Conservation (phyloP, 345 rosid species). For the Rubroshorea leprosula region DNA sequence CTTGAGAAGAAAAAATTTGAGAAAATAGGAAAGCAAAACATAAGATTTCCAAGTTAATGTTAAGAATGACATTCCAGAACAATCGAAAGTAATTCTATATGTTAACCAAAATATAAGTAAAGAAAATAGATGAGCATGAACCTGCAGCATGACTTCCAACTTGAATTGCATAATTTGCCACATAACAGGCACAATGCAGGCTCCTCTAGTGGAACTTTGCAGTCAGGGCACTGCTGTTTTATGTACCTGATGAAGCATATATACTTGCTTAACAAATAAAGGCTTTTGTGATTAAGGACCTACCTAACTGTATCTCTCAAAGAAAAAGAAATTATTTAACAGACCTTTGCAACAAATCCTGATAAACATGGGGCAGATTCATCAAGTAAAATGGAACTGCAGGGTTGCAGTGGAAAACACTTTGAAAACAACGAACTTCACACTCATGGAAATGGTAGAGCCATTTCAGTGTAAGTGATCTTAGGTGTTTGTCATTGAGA, state of each 20-base stretch:
- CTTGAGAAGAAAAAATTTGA: constrained; percentile 32
- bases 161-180: constrained; percentile 80
- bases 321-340: constrained; percentile 16
- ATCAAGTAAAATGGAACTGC: constrained; percentile 77
- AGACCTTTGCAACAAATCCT: constrained; percentile 82
- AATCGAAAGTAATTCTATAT: not conserved
- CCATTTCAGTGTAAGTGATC: constrained; percentile 53
- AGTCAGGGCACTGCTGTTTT: constrained; percentile 59
- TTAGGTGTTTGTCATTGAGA: constrained; percentile 45
- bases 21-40: constrained; percentile 1
- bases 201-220: constrained; percentile 46
- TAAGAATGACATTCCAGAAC: not conserved
- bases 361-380: constrained; percentile 72
- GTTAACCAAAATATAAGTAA: constrained; percentile 9
- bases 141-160: constrained; percentile 89
- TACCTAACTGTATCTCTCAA: constrained; percentile 6
- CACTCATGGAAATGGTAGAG: constrained; percentile 50
- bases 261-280: constrained; percentile 12
- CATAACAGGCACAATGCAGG: constrained; percentile 87
- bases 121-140: constrained; percentile 21
- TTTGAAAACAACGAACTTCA: constrained; percentile 25
- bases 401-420: constrained; percentile 45
- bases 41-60: not conserved
- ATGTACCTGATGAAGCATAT: constrained; percentile 51
- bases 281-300: constrained; percentile 4